Percentiles rank a stretch among this genome's conserved stretches.
Conservation (phyloP, 2,329 filamentous ascomycete species). For the Colletotrichum destructivum region DNA sequence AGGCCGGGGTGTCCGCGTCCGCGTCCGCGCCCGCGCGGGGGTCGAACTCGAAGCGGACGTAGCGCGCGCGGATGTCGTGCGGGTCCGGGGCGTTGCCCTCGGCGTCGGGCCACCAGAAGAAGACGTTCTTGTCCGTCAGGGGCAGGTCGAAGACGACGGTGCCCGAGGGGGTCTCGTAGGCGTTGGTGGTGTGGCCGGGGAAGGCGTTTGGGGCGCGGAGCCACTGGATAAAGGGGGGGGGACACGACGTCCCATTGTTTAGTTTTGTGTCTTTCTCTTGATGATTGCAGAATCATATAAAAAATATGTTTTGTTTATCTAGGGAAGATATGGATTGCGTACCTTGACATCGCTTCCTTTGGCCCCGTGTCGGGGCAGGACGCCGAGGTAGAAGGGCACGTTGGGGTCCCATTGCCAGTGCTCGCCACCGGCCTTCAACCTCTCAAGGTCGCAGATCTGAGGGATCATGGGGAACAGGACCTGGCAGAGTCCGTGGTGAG, state of each 20-base stretch:
- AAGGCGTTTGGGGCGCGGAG: constrained; percentile 54
- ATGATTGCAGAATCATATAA: too few species aligned
- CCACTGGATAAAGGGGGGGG: constrained; percentile 47
- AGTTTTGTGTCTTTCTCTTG: too few species aligned
- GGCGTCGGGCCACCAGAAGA: constrained; percentile 59
- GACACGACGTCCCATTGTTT: too few species aligned
- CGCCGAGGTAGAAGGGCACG: constrained; percentile 33
- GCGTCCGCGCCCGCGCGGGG: constrained; percentile 3
- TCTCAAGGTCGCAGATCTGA: constrained; percentile 31
- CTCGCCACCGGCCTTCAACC: constrained; percentile 55
- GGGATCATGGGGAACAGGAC: constrained; percentile 31
- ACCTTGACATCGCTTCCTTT: constrained; percentile 33
- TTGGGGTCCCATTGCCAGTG: constrained; percentile 56
- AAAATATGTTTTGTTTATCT: not conserved
- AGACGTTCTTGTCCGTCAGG: constrained; percentile 56
- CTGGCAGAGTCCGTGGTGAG: not conserved
- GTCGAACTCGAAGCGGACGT: constrained; percentile 38
- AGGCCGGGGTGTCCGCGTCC: not conserved
- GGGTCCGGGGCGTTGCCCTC: constrained; percentile 53
- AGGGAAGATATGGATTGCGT: not conserved
- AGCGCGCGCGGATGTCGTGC: constrained; percentile 45
- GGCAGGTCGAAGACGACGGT: constrained; percentile 54
- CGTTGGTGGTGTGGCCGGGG: constrained; percentile 55
- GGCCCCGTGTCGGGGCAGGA: constrained; percentile 28
- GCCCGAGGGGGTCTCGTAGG: constrained; percentile 52